phyloP scores from a whole-genome alignment of 768 basidiomycete species.

The Mycena vulgaris region DNA sequence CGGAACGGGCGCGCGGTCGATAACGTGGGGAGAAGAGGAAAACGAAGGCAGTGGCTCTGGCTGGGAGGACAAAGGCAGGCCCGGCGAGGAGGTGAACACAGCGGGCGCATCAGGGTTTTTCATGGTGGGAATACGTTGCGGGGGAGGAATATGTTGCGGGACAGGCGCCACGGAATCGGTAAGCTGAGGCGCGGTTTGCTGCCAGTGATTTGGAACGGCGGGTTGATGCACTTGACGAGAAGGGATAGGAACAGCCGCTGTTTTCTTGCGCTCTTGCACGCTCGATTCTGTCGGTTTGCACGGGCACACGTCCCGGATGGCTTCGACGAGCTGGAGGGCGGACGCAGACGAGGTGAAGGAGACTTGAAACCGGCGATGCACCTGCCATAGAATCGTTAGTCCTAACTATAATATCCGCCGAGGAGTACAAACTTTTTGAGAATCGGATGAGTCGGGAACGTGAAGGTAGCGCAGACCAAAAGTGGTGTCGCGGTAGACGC shows the following conservation, averaged over 20 bases:
- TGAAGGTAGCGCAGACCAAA: constrained; percentile 85
- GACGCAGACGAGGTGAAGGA: constrained; percentile 69
- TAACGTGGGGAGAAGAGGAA: constrained; percentile 21
- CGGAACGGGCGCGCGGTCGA: background rate
- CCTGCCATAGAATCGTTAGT: constrained; percentile 52
- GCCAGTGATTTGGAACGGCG: background rate
- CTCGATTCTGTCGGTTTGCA: constrained; percentile 70
- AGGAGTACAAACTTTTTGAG: constrained; percentile 31
- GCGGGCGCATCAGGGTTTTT: background rate
- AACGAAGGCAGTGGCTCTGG: background rate
- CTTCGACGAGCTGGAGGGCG: constrained; percentile 71
- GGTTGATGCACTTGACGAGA: background rate
- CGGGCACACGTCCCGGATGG: constrained; percentile 79
- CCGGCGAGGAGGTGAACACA: constrained; percentile 33
- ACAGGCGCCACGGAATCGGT: background rate
- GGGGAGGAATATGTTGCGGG: background rate
- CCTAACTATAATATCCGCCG: constrained; percentile 14
- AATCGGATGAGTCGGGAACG: constrained; percentile 51
- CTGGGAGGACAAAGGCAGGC: constrained; percentile 29
- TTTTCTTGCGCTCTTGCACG: background rate
- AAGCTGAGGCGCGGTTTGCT: background rate
- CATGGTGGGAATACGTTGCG: constrained; percentile 11
- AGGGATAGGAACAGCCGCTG: constrained; percentile 1
- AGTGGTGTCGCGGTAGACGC: constrained; percentile 80
- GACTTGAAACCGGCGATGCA: constrained; percentile 83